These are phyloP conservation scores for Alnus rubra DNA, from an alignment of 306 rosid species.

Conservation along the genomic window DNA sequence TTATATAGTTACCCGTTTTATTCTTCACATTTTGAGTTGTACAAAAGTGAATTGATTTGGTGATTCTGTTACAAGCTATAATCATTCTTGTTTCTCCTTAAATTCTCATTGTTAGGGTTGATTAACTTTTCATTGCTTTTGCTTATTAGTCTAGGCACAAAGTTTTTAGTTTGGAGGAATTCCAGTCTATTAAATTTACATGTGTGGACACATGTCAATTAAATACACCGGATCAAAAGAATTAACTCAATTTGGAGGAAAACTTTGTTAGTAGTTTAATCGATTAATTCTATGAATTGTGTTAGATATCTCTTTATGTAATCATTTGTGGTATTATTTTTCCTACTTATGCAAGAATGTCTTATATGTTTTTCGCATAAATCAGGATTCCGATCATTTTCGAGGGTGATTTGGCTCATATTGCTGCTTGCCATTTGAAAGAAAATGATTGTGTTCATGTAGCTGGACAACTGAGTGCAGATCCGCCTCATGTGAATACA, in stretches of 20 bases:
- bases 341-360: not conserved
- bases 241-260: too few species aligned
- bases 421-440: constrained; percentile 54
- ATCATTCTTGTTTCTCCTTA: not conserved
- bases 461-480: constrained; percentile 47
- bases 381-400: constrained; percentile 56
- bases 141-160: not conserved
- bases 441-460: constrained; percentile 48
- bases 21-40: not conserved
- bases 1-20: not conserved
- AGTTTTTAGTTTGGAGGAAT: too few species aligned
- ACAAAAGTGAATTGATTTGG: not conserved
- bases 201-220: too few species aligned
- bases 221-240: too few species aligned
- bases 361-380: not conserved
- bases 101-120: not conserved
- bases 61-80: not conserved
- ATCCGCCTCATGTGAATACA: constrained; percentile 28
- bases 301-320: not conserved
- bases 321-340: not conserved
- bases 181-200: too few species aligned
- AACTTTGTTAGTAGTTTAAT: not conserved
- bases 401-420: constrained; percentile 70
- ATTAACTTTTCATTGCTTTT: not conserved
- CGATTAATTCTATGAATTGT: not conserved